These are phyloP conservation scores for Nephelium lappaceum DNA, from an alignment of 345 rosid species.

Conservation along the genomic window DNA sequence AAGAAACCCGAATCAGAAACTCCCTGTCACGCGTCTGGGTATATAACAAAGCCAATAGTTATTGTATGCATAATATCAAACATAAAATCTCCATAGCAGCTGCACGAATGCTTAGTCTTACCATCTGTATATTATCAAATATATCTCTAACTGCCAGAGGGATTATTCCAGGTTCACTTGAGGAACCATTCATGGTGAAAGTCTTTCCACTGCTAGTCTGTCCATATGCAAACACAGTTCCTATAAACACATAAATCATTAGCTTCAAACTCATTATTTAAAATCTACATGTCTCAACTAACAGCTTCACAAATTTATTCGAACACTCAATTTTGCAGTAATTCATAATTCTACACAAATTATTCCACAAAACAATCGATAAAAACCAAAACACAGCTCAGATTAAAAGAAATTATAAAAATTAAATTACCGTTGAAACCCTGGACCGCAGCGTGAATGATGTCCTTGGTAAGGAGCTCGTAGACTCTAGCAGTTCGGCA, in stretches of 20 bases:
- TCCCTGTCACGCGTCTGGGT: conserved; percentile 75
- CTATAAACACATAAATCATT: conserved; percentile 27
- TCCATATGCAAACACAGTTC: conserved; percentile 96
- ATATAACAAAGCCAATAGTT: conserved; percentile 12
- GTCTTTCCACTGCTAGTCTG: conserved; percentile 99
- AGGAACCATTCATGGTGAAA: conserved; percentile 93
- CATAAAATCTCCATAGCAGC: neutral
- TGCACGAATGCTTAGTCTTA: conserved; percentile 13
- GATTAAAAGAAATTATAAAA: neutral
- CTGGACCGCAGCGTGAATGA: conserved; percentile 72
- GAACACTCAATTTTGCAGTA: neutral
- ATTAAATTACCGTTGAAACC: conserved; percentile 77
- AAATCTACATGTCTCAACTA: neutral
- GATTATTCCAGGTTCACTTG: conserved; percentile 74
- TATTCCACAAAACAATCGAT: neutral
- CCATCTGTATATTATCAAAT: conserved; percentile 60
- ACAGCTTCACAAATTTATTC: neutral
- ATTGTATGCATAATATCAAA: neutral
- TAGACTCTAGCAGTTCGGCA: conserved; percentile 68
- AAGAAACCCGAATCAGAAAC: conserved; percentile 89
- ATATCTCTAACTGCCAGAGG: conserved; percentile 74
- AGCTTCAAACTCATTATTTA: neutral
- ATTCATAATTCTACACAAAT: neutral
- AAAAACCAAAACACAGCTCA: conserved; percentile 7
- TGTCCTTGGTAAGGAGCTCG: conserved; percentile 76